Conservation (phyloP, 257 asterid genomes). For the Salvia rosmarinus region DNA sequence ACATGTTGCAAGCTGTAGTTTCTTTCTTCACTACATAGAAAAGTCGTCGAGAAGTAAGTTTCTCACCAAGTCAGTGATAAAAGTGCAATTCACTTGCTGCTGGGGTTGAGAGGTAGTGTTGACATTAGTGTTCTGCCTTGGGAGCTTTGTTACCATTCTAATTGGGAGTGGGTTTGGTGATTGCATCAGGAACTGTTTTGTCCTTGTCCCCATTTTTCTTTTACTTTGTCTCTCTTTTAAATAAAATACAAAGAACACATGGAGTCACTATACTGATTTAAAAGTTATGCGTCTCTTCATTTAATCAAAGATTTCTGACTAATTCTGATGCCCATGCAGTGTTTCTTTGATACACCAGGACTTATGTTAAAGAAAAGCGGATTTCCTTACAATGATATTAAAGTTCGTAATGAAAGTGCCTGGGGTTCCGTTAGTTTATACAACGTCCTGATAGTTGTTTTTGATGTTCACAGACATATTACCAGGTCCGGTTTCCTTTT, state of each 20-base stretch:
- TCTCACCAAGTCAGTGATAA: neutral
- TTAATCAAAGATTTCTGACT: slow-evolving; percentile 35
- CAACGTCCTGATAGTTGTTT: slow-evolving; percentile 80
- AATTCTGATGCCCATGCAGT: slow-evolving; percentile 55
- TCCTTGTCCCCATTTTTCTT: slow-evolving; percentile 1
- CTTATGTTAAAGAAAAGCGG: slow-evolving; percentile 93
- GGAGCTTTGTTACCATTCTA: slow-evolving; percentile 14
- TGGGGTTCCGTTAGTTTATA: slow-evolving; percentile 85
- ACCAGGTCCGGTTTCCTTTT: slow-evolving; percentile 60
- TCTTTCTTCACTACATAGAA: neutral
- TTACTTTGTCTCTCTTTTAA: neutral
- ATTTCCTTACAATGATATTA: slow-evolving; percentile 74
- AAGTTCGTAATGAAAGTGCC: slow-evolving; percentile 84
- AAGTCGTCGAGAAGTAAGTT: neutral
- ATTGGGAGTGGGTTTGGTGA: neutral
- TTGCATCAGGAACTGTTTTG: neutral
- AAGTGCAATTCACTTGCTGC: neutral
- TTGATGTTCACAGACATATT: slow-evolving; percentile 94
- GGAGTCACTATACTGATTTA: neutral
- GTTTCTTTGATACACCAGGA: slow-evolving; percentile 99
- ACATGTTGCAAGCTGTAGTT: neutral
- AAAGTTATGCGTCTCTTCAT: neutral
- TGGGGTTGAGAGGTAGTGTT: slow-evolving; percentile 19
- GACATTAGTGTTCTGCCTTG: slow-evolving; percentile 1
- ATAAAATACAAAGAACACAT: slow-evolving; percentile 8